phyloP scores from a whole-genome alignment of 2,329 filamentous ascomycete genomes.

The Colletotrichum trifolii region DNA sequence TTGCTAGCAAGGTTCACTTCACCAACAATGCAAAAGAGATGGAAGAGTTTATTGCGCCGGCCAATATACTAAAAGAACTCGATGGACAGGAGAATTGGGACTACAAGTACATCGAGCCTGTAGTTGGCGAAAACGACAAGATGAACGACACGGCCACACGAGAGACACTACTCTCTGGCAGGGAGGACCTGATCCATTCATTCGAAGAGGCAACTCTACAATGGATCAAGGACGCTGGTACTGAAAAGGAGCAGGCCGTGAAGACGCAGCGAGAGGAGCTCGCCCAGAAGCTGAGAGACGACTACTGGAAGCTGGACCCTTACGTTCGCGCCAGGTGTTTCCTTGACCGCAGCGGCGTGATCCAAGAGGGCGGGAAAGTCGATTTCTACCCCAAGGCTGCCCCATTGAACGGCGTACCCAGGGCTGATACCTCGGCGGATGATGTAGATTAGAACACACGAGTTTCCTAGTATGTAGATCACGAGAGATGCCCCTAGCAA shows the following conservation, averaged over 20 bases:
- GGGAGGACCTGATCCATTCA: slow-evolving; percentile 73
- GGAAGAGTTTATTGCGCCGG: slow-evolving; percentile 76
- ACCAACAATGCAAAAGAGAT: slow-evolving; percentile 85
- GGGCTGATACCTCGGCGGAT: slow-evolving; percentile 52
- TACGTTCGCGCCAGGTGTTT: slow-evolving; percentile 84
- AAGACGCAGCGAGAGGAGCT: slow-evolving; percentile 70
- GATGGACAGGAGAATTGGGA: slow-evolving; percentile 88
- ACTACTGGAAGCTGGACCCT: slow-evolving; percentile 92
- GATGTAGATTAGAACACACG: slow-evolving; percentile 56
- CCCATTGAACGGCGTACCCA: slow-evolving; percentile 37
- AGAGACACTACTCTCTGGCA: slow-evolving; percentile 71
- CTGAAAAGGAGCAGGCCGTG: slow-evolving; percentile 58
- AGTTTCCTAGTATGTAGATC: neutral
- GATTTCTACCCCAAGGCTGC: slow-evolving; percentile 70
- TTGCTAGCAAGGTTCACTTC: slow-evolving; percentile 94
- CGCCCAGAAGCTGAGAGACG: slow-evolving; percentile 71
- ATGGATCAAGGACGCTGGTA: slow-evolving; percentile 73
- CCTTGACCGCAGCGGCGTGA: slow-evolving; percentile 84
- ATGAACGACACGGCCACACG: slow-evolving; percentile 75
- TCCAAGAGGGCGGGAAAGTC: slow-evolving; percentile 74
- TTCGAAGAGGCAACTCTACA: slow-evolving; percentile 80
- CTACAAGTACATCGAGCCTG: slow-evolving; percentile 84
- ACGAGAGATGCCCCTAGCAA: neutral
- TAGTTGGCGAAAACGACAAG: slow-evolving; percentile 77
- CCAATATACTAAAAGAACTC: slow-evolving; percentile 82